Evolutionary conservation across 2,329 filamentous ascomycete species (phyloP), one percentile per base, ranked within the genome.

Genomic region (Cryphonectria parasitica): DNA sequence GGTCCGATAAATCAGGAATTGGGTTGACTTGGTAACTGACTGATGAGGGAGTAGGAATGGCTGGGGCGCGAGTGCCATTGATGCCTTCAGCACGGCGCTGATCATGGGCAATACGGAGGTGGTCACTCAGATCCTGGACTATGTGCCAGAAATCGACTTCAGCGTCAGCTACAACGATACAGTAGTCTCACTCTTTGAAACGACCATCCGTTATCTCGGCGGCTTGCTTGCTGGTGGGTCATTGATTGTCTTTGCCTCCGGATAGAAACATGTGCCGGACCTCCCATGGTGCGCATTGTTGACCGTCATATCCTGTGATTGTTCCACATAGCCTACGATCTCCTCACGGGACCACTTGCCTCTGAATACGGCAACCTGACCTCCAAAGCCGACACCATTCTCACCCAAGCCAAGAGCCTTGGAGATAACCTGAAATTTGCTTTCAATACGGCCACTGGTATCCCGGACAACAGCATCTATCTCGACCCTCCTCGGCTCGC

Each of bases 151-250:
- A 0, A 91, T 97, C 76, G 84, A 97, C 79, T 97, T 93, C 77
- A 72, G 71, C 34, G 66, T 71, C 34, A 72, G 71, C 63, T 72
- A 64, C 34, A 61, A 72, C 45, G 86, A 86, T 58, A 80, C 84
- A 1, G 80, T 84, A 13, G 89, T 97, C 64, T 95, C 91, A 52
- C 81, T 97, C 10, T 97, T 97, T 76, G 94, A 97, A 81, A 97
- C 93, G 0, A 97, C 93, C 0, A 97, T 97, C 77, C 90, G 94
- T 39, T 97, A 97, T 76, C 82, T 97, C 0, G 94, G 89, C 13
- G 94, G 94, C 22, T 85, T 97, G 75, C 78, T 97, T 11, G 92
- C 94, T 2, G 92, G 90, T 87, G 76, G 66, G 61, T 28, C 7
- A 2, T 45, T 39, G 2, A 2, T 31, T 45, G 5, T 36, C 28